Evolutionary conservation across 1,139 yeast species (phyloP), one percentile per base, ranked within the genome.

Genomic region (Kodamaea fungicola): DNA sequence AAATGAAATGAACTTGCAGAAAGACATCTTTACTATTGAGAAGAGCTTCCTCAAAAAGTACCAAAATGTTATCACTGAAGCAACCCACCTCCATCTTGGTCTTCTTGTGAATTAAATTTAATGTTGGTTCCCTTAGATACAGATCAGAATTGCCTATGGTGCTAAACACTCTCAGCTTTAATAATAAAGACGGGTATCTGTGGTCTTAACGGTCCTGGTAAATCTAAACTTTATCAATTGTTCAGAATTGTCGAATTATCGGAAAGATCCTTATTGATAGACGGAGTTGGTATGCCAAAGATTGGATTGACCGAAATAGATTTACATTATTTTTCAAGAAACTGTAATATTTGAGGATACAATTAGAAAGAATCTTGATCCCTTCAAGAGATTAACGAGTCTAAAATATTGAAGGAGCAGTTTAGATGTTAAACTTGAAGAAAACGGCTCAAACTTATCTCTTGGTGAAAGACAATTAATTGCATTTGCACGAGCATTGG

Each of bases 1-100:
- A 55, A 86, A 84, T 59, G 83, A 83, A 53, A 76, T 87, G 88
- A 85, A 84, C 52, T 80, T 94, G 90, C 82, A n/a, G 96, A 88
- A 62, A 74, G 96, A 55, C 60, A 88, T 37, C 72, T 78, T 43
- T 74, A 80, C 40, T 86, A 86, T 58, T 92, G 90, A 1, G 68
- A 49, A 38, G 46, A 57, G 28, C 52, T 69, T 38, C 72, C 70
- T 5, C 61, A 61, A 41, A 74, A 69, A 45, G 66, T 67, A 3
- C 51, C 65, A 0, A 75, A 76, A 24, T 38, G n/a, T 43, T 7
- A 49, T 47, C 22, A 67, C 74, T 0, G 85, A 74, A 34, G 65
- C 70, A 2, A 61, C 71, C 90, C 94, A 4, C 63, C 67, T 3
- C 68, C 71, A 7, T 40, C 53, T 3, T 69, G 75, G 74, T 74